A percentile compares a stretch with the other conserved stretches of the same genome.
Evolutionary conservation across 2,329 filamentous ascomycete species (phyloP).

Genomic region (Hymenoscyphus fraxineus): DNA sequence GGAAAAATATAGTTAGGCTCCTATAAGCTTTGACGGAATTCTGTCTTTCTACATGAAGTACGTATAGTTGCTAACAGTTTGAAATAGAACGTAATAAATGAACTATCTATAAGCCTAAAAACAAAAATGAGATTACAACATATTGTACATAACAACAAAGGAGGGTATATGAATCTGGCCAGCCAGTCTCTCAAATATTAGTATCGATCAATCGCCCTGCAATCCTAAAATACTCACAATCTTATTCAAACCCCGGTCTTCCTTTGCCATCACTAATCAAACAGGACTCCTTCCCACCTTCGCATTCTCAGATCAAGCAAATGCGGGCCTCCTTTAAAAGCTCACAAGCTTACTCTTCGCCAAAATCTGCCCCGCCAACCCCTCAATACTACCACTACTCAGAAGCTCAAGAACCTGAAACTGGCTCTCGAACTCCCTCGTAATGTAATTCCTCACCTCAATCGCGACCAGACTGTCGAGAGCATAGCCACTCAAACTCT

Average conservation of each 20-base stretch:
- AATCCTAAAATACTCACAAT: not conserved
- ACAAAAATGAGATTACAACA: not conserved
- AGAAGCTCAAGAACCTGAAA: constrained; percentile 52
- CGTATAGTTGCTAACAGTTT: too few species aligned
- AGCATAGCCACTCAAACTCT: constrained; percentile 43
- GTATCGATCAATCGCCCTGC: not conserved
- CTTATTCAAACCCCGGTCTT: not conserved
- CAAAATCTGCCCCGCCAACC: constrained; percentile 45
- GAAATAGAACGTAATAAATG: too few species aligned
- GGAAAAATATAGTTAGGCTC: too few species aligned
- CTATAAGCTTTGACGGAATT: too few species aligned
- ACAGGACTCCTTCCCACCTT: not conserved
- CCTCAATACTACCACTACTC: constrained; percentile 49
- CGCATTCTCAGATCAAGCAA: not conserved
- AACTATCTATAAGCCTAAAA: not conserved
- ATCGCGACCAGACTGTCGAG: constrained; percentile 34
- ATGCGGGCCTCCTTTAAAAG: constrained; percentile 14
- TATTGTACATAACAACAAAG: not conserved
- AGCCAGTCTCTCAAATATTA: not conserved
- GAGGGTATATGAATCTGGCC: constrained; percentile 2
- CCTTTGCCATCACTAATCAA: too few species aligned
- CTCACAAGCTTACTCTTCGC: constrained; percentile 38
- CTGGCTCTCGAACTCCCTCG: constrained; percentile 41
- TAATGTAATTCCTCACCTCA: constrained; percentile 37
- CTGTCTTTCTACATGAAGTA: too few species aligned